Base-by-base conservation (phyloP, 2,329 filamentous ascomycete genomes). In the Xylaria sp. region DNA sequence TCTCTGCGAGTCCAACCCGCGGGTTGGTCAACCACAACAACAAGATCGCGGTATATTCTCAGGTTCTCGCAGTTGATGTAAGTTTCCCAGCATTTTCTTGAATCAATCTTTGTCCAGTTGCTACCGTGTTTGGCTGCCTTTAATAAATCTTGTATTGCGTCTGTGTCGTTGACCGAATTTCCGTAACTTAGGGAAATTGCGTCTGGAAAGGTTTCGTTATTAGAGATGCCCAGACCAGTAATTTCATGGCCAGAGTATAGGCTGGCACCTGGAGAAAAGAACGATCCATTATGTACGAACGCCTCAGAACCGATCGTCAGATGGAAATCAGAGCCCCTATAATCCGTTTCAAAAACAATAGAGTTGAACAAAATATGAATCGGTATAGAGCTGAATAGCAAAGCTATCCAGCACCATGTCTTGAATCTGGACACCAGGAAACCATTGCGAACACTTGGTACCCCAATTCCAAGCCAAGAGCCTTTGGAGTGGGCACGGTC, bases 381-480 rank as follows among this genome's bases (percentile, higher is more conserved):
- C 4, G 73, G 72, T 0, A 74, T 38, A 6, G 71, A 74, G 59
- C 57, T 70, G 7, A 72, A 9, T 1, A 67, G 23, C 1, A 73
- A 42, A 17, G 51, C 15, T 4, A 65, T 1, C 72, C 71, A 74
- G 44, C 48, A 69, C 4, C 26, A 48, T n/a, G 33, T 63, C 48
- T 74, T 74, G 23, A 73, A 71, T 6, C 31, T 56, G 0, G 73
- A 73, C 6, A 71, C 44, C 1, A 20, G 26, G 17, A 59, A 69
- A 6, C 82, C 42, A 63, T 83, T 84, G 2, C 81, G 76, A 1
- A 80, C n/a, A 56, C 79, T 81, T 4, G 80, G 74, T 0, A 83
- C 72, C 0, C 85, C 83, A 54, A 85, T 81, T 60, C 81, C 80
- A 0, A 85, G 71, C 80, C 81, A 84, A 71, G 73, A 74, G 2